Conservation (phyloP, 2,329 filamentous ascomycete genomes). For the Tolypocladium amazonense region DNA sequence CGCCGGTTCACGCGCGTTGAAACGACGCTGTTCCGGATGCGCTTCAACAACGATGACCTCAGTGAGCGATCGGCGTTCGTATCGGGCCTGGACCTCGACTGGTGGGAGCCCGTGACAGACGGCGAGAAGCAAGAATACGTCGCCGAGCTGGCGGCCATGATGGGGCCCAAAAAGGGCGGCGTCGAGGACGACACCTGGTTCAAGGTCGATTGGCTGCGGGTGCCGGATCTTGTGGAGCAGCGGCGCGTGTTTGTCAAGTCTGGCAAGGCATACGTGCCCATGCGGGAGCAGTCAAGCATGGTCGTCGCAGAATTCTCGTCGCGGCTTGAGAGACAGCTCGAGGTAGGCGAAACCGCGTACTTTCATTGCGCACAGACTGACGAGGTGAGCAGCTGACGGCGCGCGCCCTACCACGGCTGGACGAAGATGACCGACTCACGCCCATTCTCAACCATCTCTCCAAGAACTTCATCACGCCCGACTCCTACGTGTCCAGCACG, state of each 20-base stretch:
- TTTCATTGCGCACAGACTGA: background rate
- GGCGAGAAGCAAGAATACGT: conserved; percentile 62
- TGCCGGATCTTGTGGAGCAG: conserved; percentile 79
- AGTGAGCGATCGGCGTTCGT: conserved; percentile 70
- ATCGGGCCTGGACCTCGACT: conserved; percentile 65
- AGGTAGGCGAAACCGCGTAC: conserved; percentile 40
- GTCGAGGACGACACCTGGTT: conserved; percentile 80
- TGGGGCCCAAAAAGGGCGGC: conserved; percentile 22
- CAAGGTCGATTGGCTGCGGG: conserved; percentile 91
- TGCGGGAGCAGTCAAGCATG: conserved; percentile 78
- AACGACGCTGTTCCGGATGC: conserved; percentile 76
- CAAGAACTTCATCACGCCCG: conserved; percentile 89
- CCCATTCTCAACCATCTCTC: conserved; percentile 67
- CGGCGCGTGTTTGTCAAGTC: conserved; percentile 64
- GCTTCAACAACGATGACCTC: conserved; percentile 67
- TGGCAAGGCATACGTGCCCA: conserved; percentile 87
- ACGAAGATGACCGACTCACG: conserved; percentile 86
- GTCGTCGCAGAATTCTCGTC: conserved; percentile 78
- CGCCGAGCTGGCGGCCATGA: conserved; percentile 47
- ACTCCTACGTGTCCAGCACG: conserved; percentile 61
- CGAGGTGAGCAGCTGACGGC: conserved; percentile 57
- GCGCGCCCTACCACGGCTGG: conserved; percentile 80
- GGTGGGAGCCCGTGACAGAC: conserved; percentile 78
- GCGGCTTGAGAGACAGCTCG: conserved; percentile 69
- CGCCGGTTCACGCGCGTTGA: conserved; percentile 80